Conservation (phyloP, 2,329 filamentous ascomycete species). For the Fusarium domesticum region DNA sequence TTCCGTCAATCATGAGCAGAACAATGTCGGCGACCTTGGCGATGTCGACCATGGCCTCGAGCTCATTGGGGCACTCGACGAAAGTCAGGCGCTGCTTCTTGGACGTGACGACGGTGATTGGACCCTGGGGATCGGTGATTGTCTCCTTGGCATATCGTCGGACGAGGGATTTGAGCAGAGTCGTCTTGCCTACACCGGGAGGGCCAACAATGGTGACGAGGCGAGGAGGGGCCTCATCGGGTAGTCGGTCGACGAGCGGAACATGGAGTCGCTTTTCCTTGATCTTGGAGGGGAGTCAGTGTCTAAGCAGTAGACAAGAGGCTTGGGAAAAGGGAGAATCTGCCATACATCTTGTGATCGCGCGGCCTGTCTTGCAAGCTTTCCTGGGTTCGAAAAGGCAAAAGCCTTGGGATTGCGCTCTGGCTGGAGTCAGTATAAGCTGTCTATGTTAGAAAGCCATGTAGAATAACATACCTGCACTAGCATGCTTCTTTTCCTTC, state of each 20-base stretch:
- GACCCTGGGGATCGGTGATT: conserved; percentile 82
- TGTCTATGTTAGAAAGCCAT: background rate
- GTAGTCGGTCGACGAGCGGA: conserved; percentile 89
- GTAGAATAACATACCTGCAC: conserved; percentile 16
- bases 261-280: conserved; percentile 97
- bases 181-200: conserved; percentile 93
- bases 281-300: conserved; percentile 47
- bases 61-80: conserved; percentile 93
- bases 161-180: conserved; percentile 89
- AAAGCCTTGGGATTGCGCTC: conserved; percentile 89
- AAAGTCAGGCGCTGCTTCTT: conserved; percentile 95
- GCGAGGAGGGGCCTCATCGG: conserved; percentile 90
- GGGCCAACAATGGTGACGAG: conserved; percentile 94
- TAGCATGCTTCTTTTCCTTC: conserved; percentile 34
- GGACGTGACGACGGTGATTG: conserved; percentile 92
- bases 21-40: conserved; percentile 98
- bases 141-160: conserved; percentile 95
- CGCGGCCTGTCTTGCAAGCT: conserved; percentile 70
- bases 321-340: too few species aligned
- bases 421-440: conserved; percentile 33
- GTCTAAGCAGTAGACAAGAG: background rate
- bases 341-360: conserved; percentile 66
- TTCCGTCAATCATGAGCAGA: conserved; percentile 96
- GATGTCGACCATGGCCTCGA: conserved; percentile 94
- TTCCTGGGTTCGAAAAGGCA: conserved; percentile 77